phyloP scores from a whole-genome alignment of 805 yeast species.

The Schizosaccharomyces osmophilus region DNA sequence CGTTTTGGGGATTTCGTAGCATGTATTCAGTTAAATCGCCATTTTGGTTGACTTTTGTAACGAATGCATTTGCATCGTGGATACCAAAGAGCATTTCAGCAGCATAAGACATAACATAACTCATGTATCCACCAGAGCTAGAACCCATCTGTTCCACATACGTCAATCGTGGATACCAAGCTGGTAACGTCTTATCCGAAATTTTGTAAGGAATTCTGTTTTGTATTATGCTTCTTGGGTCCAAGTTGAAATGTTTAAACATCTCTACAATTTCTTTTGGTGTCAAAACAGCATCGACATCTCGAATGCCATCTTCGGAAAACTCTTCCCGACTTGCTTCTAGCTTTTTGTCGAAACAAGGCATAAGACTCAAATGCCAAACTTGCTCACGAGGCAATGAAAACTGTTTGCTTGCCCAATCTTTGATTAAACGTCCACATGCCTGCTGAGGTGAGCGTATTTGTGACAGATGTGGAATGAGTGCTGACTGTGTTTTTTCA shows the following conservation, averaged over 20 bases:
- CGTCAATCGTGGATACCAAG: neutral
- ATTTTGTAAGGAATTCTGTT: neutral
- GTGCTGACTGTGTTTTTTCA: conserved; percentile 79
- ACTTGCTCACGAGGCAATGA: conserved; percentile 17
- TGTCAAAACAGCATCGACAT: conserved; percentile 86
- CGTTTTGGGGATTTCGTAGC: conserved; percentile 14
- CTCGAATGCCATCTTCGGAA: conserved; percentile 19
- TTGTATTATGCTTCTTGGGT: neutral
- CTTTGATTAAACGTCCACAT: conserved; percentile 56
- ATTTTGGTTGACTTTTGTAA: conserved; percentile 35
- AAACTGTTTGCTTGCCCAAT: conserved; percentile 17
- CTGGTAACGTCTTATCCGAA: neutral
- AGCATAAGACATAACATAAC: conserved; percentile 29
- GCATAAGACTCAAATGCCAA: conserved; percentile 78
- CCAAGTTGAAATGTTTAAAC: conserved; percentile 22
- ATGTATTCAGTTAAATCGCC: conserved; percentile 50
- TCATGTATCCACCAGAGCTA: conserved; percentile 74
- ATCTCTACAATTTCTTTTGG: conserved; percentile 66
- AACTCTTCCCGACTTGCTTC: conserved; percentile 76
- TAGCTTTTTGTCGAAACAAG: conserved; percentile 87
- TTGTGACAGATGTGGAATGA: conserved; percentile 42
- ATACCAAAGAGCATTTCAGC: conserved; percentile 1
- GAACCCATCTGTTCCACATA: conserved; percentile 34
- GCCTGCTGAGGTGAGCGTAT: conserved; percentile 85
- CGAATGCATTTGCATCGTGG: conserved; percentile 11